These are phyloP conservation scores for Amniculicola lignicola DNA, from an alignment of 495 filamentous ascomycete species.

Conservation along the genomic window DNA sequence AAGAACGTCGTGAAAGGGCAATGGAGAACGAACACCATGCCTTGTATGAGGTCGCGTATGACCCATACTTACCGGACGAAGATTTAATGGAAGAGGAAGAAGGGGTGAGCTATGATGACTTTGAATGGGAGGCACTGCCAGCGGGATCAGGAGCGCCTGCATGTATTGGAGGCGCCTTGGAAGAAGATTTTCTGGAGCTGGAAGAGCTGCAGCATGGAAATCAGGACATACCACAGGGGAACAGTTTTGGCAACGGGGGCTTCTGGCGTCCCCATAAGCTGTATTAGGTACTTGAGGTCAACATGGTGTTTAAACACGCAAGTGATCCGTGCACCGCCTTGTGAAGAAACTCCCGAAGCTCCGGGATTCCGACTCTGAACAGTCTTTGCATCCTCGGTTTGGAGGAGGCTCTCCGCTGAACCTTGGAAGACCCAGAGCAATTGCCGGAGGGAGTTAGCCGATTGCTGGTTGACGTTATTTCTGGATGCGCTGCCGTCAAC, in stretches of 20 bases:
- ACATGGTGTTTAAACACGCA: not conserved
- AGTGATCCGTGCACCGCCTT: slow-evolving; percentile 14
- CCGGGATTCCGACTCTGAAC: not conserved
- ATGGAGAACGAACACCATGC: not conserved
- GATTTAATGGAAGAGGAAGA: slow-evolving; percentile 1
- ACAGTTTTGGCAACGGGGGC: not conserved
- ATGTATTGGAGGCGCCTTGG: not conserved
- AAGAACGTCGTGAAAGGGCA: slow-evolving; percentile 1
- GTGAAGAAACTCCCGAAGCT: slow-evolving; percentile 3
- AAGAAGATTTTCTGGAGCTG: not conserved
- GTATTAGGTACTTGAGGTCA: slow-evolving; percentile 31
- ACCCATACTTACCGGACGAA: slow-evolving; percentile 6
- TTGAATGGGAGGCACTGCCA: not conserved
- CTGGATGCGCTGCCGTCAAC: slow-evolving; percentile 6
- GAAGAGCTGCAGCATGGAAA: not conserved
- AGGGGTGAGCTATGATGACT: slow-evolving; percentile 6
- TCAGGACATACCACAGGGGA: not conserved
- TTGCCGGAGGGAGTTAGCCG: not conserved
- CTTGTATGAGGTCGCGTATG: not conserved
- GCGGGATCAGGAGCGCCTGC: not conserved
- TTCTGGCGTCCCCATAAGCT: slow-evolving; percentile 43
- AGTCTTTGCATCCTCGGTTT: slow-evolving; percentile 15
- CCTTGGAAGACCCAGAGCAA: not conserved
- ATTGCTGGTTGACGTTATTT: not conserved
- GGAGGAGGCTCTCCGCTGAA: not conserved